These are phyloP conservation scores for Cladosporium sp. DNA, from an alignment of 2,329 filamentous ascomycete genomes.

Conservation along the genomic window DNA sequence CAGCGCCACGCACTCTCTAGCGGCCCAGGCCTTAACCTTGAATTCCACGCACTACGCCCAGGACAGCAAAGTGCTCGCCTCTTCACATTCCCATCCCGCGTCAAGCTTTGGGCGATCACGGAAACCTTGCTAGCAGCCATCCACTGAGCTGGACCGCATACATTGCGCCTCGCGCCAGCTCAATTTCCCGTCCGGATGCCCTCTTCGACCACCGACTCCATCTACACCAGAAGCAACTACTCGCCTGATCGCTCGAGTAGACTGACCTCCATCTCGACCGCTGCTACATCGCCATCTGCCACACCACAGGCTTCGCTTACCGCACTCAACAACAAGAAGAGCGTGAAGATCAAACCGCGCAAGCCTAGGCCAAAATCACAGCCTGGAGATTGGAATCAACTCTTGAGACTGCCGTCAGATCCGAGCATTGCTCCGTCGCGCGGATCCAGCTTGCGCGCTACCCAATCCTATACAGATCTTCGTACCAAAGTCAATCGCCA, in stretches of 20 bases:
- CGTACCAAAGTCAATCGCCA: neutral
- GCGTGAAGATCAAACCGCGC: neutral
- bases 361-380: neutral
- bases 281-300: neutral
- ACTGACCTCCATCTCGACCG: neutral
- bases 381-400: neutral
- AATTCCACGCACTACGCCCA: neutral
- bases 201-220: neutral
- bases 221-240: neutral
- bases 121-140: neutral
- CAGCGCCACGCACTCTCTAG: neutral
- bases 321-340: neutral
- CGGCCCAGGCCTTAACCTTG: conserved; percentile 8
- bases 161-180: neutral
- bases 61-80: neutral
- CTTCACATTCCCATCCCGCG: neutral
- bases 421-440: neutral
- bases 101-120: conserved; percentile 1
- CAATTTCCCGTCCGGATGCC: neutral
- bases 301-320: neutral
- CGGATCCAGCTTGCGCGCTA: conserved; percentile 6
- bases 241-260: neutral
- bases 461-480: conserved; percentile 17
- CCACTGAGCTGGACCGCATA: neutral
- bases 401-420: neutral